These are phyloP conservation scores for Lentinula sp. DNA, from an alignment of 768 basidiomycete genomes.

Conservation along the genomic window DNA sequence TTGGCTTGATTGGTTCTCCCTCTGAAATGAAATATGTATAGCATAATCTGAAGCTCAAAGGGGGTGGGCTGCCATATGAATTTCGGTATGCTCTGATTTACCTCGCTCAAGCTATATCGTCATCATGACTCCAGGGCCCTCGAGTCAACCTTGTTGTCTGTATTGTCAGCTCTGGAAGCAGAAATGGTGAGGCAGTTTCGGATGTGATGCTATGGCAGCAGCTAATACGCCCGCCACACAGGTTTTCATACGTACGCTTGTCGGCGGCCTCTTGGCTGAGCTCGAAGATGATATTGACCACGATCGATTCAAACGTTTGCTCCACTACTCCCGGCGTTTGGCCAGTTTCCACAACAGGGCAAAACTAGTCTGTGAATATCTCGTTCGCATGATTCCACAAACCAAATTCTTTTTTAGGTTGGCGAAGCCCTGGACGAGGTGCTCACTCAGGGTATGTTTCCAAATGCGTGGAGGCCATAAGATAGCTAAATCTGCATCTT, in stretches of 20 bases:
- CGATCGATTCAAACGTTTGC: constrained; percentile 85
- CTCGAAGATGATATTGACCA: constrained; percentile 94
- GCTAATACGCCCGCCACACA: not conserved
- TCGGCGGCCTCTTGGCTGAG: constrained; percentile 85
- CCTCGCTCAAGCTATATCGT: constrained; percentile 8
- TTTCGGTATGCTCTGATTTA: constrained; percentile 55
- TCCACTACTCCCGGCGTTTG: constrained; percentile 88
- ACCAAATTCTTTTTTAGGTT: constrained; percentile 42
- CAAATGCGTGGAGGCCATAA: no score
- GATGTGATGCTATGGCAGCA: not conserved
- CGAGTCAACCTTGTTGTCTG: constrained; percentile 89
- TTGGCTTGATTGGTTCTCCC: constrained; percentile 6
- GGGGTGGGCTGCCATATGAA: constrained; percentile 74
- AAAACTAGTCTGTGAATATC: constrained; percentile 49
- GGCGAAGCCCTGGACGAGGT: constrained; percentile 90
- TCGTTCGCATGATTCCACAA: not conserved
- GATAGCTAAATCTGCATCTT: not conserved
- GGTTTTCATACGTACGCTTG: constrained; percentile 77
- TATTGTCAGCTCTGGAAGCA: constrained; percentile 88
- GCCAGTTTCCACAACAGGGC: constrained; percentile 90
- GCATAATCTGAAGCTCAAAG: constrained; percentile 80
- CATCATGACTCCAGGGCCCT: constrained; percentile 58
- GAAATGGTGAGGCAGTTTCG: constrained; percentile 59
- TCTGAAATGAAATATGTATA: constrained; percentile 19
- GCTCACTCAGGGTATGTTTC: constrained; percentile 67